phyloP scores from a whole-genome alignment of 2,329 filamentous ascomycete species.

The Talaromyces sp. region DNA sequence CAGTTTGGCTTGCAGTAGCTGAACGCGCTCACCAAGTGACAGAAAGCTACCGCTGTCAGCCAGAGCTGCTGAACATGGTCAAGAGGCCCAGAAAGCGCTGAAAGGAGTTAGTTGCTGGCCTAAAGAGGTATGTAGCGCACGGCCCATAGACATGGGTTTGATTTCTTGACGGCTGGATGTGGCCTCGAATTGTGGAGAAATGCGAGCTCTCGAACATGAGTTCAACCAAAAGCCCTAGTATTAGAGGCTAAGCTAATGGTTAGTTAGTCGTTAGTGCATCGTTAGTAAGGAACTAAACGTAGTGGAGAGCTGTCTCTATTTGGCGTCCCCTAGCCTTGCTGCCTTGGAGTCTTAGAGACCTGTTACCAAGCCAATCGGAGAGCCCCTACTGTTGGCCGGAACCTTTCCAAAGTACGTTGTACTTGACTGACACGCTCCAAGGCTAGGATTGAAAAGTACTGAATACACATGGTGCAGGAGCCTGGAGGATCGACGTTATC shows the following conservation, averaged over 20 bases:
- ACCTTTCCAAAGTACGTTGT: not conserved
- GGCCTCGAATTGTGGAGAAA: constrained; percentile 22
- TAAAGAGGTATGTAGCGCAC: constrained; percentile 18
- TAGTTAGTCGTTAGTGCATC: constrained; percentile 4
- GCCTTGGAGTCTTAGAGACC: constrained; percentile 1
- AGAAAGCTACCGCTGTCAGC: constrained; percentile 31
- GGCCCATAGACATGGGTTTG: constrained; percentile 17
- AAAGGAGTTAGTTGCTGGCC: constrained; percentile 22
- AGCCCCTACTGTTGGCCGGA: constrained; percentile 1
- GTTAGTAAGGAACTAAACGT: constrained; percentile 10
- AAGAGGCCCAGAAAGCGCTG: constrained; percentile 12
- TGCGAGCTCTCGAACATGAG: constrained; percentile 17
- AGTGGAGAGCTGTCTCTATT: constrained; percentile 21
- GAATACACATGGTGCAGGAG: not conserved
- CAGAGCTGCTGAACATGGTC: constrained; percentile 20
- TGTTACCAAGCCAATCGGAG: constrained; percentile 30
- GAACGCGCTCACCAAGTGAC: constrained; percentile 24
- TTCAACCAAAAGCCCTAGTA: constrained; percentile 3
- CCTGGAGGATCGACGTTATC: constrained; percentile 17
- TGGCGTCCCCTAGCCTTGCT: constrained; percentile 7
- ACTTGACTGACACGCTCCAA: not conserved
- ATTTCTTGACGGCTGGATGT: constrained; percentile 8
- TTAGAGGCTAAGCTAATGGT: constrained; percentile 3
- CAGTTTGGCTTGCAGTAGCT: constrained; percentile 35
- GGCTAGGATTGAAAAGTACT: not conserved